Conservation (phyloP, 257 asterid genomes). For the Solanum lycopersicoides region DNA sequence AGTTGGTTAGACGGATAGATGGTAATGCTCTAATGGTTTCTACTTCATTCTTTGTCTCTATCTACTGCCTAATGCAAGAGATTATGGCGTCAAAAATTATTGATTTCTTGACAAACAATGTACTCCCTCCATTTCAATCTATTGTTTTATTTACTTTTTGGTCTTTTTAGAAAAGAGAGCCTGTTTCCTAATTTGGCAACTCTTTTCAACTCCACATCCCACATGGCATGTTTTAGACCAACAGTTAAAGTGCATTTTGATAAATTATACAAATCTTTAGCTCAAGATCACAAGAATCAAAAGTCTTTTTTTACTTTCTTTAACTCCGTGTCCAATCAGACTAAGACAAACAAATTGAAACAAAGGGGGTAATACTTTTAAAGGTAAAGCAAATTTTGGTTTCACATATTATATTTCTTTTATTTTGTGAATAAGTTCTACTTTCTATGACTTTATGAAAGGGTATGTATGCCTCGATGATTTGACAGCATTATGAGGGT, state of each 20-base stretch:
- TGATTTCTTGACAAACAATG: not conserved
- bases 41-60: not conserved
- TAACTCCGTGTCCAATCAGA: not conserved
- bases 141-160: not conserved
- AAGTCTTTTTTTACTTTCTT: not conserved
- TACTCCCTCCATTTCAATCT: not conserved
- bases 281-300: not conserved
- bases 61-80: not conserved
- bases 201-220: not conserved
- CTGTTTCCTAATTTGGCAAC: not conserved
- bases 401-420: not conserved
- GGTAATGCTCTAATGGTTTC: constrained; percentile 31
- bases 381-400: not conserved
- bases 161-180: not conserved
- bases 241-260: not conserved
- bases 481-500: not conserved
- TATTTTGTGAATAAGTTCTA: not conserved
- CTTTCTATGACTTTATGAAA: not conserved
- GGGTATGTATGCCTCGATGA: not conserved
- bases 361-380: not conserved
- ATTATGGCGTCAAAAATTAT: not conserved
- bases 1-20: constrained; percentile 86
- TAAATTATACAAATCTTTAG: not conserved
- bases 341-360: not conserved
- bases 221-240: not conserved